Evolutionary conservation across 2,329 filamentous ascomycete species (phyloP), one percentile per base, ranked within the genome.

Genomic region (Ophiostoma piceae): DNA sequence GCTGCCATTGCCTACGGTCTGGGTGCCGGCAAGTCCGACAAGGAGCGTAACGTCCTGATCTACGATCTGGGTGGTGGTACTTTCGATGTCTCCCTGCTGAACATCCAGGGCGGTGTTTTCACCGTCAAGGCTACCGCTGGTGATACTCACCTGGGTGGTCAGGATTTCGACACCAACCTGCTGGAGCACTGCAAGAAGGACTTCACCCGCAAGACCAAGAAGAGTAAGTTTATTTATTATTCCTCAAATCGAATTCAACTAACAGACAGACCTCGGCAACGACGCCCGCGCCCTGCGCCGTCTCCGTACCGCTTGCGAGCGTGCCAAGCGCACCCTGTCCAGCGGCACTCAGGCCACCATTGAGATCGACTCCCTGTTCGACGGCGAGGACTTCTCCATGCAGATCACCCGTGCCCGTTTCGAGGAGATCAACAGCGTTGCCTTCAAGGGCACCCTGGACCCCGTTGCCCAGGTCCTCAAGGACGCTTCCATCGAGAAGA

Each of bases 41-140:
- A 97, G 88, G 95, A 98, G 88, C 92, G 95, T 79, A 97, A 98
- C 81, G 94, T 99, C 79, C 88, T 99, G 76, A 98, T 99, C 86
- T 99, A 98, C 87, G 95, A 99, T 90, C 90, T 99, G 74, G 95
- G 95, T 88, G 95, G 95, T 88, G 95, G 95, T 88, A 99, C 95
- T 81, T 87, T 92, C 76, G 93, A 99, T 97, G 95, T 99, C 37
- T 98, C 95, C 74, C 92, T 98, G 76, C 88, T 99, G 65, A 94
- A 97, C 87, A 98, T 99, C 81, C 93, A 98, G 85, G 94, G 94
- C 80, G 95, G 95, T 87, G 95, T 99, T 78, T 99, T 99, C 88
- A 97, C 94, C 74, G 95, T 98, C 81, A 96, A 96, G 89, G 94
- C 94, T 73, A 98, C 95, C 72, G 94, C 94, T 78, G 95, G 95